Base-by-base conservation (phyloP, 257 asterid genomes). In the Verbena officinalis region DNA sequence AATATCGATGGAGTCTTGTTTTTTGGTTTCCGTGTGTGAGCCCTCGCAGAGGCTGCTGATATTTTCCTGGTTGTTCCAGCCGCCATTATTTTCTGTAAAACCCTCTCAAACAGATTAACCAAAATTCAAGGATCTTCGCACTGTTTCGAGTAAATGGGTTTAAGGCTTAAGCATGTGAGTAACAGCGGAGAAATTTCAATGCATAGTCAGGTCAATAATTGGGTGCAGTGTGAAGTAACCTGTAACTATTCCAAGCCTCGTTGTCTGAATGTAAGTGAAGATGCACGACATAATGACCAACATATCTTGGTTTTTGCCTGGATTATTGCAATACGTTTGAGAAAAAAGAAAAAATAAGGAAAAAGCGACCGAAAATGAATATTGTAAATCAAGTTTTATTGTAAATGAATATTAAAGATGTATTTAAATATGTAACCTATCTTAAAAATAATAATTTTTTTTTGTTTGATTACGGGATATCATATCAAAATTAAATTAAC, bases 41-140 rank as follows among this genome's bases (percentile, higher is more conserved):
- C 67, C 71, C 96, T 74, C 12, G 96, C 93, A 12, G 96, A 83
- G 50, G 87, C 86, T 14, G 94, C 86, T 54, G 96, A 83, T 48
- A 83, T 80, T 67, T 73, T 81, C 68, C 87, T 78, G 56, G 71
- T 55, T 21, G 69, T 64, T 74, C 81, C 90, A 44, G 65, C 84
- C 9, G 87, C 87, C 90, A 87, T 84, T 42, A n/a, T 55, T 74
- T 36, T 17, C 10, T 17, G 19, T 4, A 40, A 40, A 60, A 52
- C 40, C 69, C 49, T 23, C 1, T 36, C 33, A 10, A 39, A 20
- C 6, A 38, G 20, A 36, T 1, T 1, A 3, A 5, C 14, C 43
- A 16, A 45, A 17, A 30, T 8, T 33, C 64, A 59, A 17, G 19
- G 16, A 31, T 44, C 7, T n/a, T n/a, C n/a, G n/a, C n/a, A n/a